A percentile compares a stretch with the other conserved stretches of the same genome.
Conservation (phyloP, 1,284 basidiomycete species). For the Trichosporon sp. region DNA sequence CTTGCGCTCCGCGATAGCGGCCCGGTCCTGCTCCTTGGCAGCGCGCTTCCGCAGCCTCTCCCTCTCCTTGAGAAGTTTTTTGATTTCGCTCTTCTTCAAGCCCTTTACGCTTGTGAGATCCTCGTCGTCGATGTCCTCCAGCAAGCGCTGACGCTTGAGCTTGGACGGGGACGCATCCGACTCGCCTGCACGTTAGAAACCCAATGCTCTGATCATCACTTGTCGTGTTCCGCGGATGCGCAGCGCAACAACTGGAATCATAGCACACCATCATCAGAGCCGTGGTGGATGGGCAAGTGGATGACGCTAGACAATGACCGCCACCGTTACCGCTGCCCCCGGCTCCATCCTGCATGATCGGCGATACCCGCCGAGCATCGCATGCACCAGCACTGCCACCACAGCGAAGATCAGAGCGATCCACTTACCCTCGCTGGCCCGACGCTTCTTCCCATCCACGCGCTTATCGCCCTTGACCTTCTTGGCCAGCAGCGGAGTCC, state of each 20-base stretch:
- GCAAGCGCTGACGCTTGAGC: conserved; percentile 35
- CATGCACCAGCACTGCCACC: not conserved
- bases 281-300: not conserved
- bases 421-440: conserved; percentile 38
- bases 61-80: conserved; percentile 38
- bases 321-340: too few relatives aligned
- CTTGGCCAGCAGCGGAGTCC: conserved; percentile 46
- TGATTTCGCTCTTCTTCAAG: conserved; percentile 39
- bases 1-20: conserved; percentile 57
- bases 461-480: conserved; percentile 61
- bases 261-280: too few relatives aligned
- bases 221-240: not conserved
- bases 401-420: not conserved
- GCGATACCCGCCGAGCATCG: not conserved
- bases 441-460: conserved; percentile 24
- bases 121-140: conserved; percentile 26
- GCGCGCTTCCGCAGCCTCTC: conserved; percentile 60
- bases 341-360: not conserved
- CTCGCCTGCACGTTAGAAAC: conserved; percentile 5
- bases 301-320: not conserved
- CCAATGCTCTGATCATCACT: not conserved
- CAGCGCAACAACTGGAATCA: not conserved
- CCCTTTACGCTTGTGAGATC: conserved; percentile 26
- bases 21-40: conserved; percentile 54
- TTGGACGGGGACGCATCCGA: conserved; percentile 20